Base-by-base conservation (phyloP, 192 early-diverging fungal species). In the Dimargaris xerosporica region DNA sequence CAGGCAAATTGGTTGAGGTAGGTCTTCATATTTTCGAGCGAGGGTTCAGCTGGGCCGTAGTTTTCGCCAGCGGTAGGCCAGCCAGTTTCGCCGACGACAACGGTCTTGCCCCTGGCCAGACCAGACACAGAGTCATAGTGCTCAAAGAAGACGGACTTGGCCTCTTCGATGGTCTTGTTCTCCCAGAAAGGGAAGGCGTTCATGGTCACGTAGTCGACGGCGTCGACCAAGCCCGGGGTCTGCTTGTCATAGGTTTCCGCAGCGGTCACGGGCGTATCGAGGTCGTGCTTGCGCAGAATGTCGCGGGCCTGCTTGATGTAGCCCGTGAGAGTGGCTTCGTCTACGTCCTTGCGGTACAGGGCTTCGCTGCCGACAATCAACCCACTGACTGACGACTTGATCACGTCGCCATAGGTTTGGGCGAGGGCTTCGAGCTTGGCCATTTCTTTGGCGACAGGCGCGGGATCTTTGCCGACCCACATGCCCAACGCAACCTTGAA, bases 141-240 rank as follows among this genome's bases (percentile, higher is more conserved):
- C n/a, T 67, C 51, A 52, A 82, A 76, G 21, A 79, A 66, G 73
- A 77, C 82, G 65, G 64, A 61, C 44, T 78, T 73, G 10, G 80
- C 80, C 3, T 65, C 45, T 9, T 71, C 51, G 15, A 75, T 75
- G 34, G 60, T 39, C 21, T 68, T 69, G 59, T 80, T 78, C 43
- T 78, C 82, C 78, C 81, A 86, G 78, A 81, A 86, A 15, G 84
- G 82, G 69, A 83, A 82, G 16, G 80, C 79, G 58, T 86, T 81
- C 63, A 80, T 80, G 67, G 79, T 75, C 30, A 81, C 73, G 58
- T 71, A 71, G 56, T 86, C 84, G 9, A 77, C 78, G 21, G 77
- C 71, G 15, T 75, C 67, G 26, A 82, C 68, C 15, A 82, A 66
- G 17, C 54, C 44, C 21, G 7, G 28, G 19, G 41, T 67, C 15